Evolutionary conservation across 805 yeast species (phyloP), one percentile per base, ranked within the genome.

Genomic region (Kluyveromyces lactis): DNA sequence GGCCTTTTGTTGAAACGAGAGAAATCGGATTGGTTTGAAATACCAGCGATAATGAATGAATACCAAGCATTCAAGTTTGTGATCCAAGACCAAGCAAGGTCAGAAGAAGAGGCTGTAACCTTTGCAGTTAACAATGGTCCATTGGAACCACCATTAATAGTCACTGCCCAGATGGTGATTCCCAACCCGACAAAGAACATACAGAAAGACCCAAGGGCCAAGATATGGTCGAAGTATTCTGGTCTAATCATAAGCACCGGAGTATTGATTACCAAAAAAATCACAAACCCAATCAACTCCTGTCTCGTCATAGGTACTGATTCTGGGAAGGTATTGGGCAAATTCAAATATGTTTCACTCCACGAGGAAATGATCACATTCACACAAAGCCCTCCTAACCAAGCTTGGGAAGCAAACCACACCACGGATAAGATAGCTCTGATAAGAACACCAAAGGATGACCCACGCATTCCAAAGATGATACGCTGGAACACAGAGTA

Each of bases 81-180:
- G 3, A 67, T 37, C 68, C 70, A 67, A 51, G 53, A 50, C 68
- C 69, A 65, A 13, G 60, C 66, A 6, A 60, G 57, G 18, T 57
- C 50, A 6, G 60, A 39, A 4, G 55, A 35, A 2, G 55, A 46
- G 11, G 58, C 39, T 2, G 46, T 45, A 8, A 55, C 56, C 18
- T 46, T 40, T 23, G 52, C 40, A 33, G 59, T 46, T 42, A 44
- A 58, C 4, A 60, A 40, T 17, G 57, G 56, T 10, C 64, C 66
- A n/a, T 62, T 62, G 7, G 13, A 10, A n/a, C 63, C 63, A 42
- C 52, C 52, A 11, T 53, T 56, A 3, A 48, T 45, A 11, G 42
- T 47, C n/a, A 57, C 50, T 10, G 55, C 48, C 39, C 52, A 60
- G 1, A 57, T 58, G 16, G 59, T 45, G 35, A 62, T 48, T 12